Evolutionary conservation across 192 early-diverging fungal genomes (phyloP).

Genomic region (Backusella luteola): DNA sequence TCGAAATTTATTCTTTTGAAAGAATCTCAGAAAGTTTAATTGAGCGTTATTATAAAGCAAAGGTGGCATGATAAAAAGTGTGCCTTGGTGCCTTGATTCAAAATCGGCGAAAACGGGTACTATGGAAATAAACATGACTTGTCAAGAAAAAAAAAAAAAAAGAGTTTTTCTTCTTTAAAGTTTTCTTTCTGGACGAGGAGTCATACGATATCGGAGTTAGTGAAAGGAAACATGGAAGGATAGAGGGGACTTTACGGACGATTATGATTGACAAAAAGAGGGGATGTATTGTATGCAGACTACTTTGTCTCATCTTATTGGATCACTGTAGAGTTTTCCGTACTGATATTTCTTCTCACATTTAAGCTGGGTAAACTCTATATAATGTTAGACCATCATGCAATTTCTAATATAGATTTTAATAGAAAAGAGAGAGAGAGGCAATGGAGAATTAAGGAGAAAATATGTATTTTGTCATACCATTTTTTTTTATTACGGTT

Average conservation of each 20-base stretch:
- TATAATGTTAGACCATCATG: no score
- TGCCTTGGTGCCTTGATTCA: background rate
- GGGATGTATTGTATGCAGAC: background rate
- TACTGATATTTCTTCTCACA: background rate
- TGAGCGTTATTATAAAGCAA: background rate
- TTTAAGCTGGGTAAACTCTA: background rate
- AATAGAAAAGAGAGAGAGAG: background rate
- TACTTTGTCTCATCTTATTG: background rate
- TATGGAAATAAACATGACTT: background rate
- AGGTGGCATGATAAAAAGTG: background rate
- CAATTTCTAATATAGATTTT: background rate
- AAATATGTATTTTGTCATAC: background rate
- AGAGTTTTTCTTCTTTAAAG: background rate
- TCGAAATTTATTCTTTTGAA: background rate
- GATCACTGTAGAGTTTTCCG: background rate
- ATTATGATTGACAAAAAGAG: background rate
- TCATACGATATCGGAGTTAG: background rate
- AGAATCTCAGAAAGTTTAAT: background rate
- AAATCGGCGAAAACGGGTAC: background rate
- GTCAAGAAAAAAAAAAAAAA: background rate
- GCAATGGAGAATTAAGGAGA: background rate
- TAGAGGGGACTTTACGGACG: background rate
- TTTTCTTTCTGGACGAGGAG: background rate
- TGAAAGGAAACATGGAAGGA: background rate
- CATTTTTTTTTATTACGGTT: background rate